Evolutionary conservation across 1,139 yeast species (phyloP), one percentile per base, ranked within the genome.

Genomic region (Candida labiduridarum): DNA sequence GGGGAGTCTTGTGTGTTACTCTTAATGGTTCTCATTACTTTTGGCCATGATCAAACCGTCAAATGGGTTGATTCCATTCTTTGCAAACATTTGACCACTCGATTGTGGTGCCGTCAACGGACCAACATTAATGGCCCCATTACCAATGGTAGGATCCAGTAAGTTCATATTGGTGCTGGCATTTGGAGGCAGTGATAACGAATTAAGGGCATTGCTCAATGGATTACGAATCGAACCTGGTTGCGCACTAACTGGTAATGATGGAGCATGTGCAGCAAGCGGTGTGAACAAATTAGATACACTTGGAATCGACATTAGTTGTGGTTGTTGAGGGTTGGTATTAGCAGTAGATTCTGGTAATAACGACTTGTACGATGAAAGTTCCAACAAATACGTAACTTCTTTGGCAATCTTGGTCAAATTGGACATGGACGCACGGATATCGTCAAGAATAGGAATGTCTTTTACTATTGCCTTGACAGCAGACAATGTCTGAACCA

Each of bases 361-460:
- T 62, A 75, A 69, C 4, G 73, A 55, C 52, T 71, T 73, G 54
- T 74, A 76, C 0, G 79, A 71, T 0, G 79, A 74, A 5, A 72
- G 71, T 62, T 91, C 97, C 44, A 91, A 69, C 58, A 89, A 75
- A 12, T 89, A 84, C 0, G 97, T 91, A 11, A 92, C 89, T 60
- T 92, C 98, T 62, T 92, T 92, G 2, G 97, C 89, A 4, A 92
- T 87, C 55, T 90, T 85, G 0, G 97, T 91, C 51, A 92, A 72
- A 33, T 84, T 82, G 0, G 96, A 89, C 71, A 92, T 79, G 7
- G 89, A 85, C 5, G 89, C 83, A 53, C 97, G 75, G 3, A 89
- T 88, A 51, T 89, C 96, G 58, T 88, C 86, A 47, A 92, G 74
- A 12, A 85, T 79, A 0, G 96, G 94, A 52, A 90, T 73, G 59